Evolutionary conservation across 805 yeast species (phyloP).

Genomic region (Ogataea sp.): DNA sequence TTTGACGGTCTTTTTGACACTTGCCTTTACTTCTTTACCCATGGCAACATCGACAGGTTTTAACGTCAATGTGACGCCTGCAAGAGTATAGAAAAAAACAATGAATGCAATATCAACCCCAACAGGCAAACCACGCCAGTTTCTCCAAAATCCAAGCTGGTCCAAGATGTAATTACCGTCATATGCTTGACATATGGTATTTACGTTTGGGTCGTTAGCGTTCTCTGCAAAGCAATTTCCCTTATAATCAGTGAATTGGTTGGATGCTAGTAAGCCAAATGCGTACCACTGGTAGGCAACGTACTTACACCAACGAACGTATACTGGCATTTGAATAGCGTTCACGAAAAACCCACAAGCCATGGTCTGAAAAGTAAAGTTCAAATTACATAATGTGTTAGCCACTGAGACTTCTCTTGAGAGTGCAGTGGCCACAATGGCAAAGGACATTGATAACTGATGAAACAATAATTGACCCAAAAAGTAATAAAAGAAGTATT

Average conservation of each 20-base stretch:
- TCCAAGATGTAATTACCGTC: slow-evolving; percentile 47
- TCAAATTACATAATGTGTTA: slow-evolving; percentile 50
- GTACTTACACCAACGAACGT: slow-evolving; percentile 80
- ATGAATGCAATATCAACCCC: slow-evolving; percentile 52
- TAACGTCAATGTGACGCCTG: slow-evolving; percentile 39
- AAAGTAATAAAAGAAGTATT: slow-evolving; percentile 56
- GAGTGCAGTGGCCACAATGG: slow-evolving; percentile 44
- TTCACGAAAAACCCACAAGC: slow-evolving; percentile 79
- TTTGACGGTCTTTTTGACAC: slow-evolving; percentile 6
- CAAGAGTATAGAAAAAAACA: slow-evolving; percentile 41
- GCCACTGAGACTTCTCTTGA: slow-evolving; percentile 57
- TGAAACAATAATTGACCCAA: slow-evolving; percentile 49
- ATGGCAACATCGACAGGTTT: slow-evolving; percentile 45
- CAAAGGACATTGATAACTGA: slow-evolving; percentile 47
- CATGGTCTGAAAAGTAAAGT: slow-evolving; percentile 65
- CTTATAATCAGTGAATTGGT: slow-evolving; percentile 52
- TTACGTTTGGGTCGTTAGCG: slow-evolving; percentile 19
- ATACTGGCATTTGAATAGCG: slow-evolving; percentile 68
- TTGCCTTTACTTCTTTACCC: slow-evolving; percentile 26
- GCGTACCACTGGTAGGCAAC: slow-evolving; percentile 72
- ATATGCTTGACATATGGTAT: slow-evolving; percentile 35
- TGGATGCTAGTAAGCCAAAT: slow-evolving; percentile 59
- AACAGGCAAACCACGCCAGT: slow-evolving; percentile 64
- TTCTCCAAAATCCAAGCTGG: slow-evolving; percentile 49
- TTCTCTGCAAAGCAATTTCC: slow-evolving; percentile 46